phyloP scores from a whole-genome alignment of 2,329 filamentous ascomycete genomes.

The Grosmannia huntii region DNA sequence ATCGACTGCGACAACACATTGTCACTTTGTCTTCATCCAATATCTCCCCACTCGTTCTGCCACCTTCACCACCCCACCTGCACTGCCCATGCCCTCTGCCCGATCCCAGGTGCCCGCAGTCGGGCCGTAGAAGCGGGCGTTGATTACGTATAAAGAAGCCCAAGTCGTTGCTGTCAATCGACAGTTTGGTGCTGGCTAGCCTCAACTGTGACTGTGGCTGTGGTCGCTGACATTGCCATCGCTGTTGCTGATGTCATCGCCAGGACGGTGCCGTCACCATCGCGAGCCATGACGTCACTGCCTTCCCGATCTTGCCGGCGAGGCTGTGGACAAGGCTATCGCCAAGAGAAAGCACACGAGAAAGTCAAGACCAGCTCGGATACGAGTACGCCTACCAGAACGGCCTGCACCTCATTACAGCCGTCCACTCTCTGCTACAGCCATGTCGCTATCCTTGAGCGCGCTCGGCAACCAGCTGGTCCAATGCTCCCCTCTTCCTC shows the following conservation, averaged over 20 bases:
- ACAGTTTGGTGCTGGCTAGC: slow-evolving; percentile 31
- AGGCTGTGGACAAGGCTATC: neutral
- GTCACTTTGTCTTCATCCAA: too few relatives aligned
- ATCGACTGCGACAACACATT: slow-evolving; percentile 12
- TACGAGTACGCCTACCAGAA: neutral
- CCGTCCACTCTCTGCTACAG: neutral
- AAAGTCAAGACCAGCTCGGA: neutral
- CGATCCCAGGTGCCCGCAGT: slow-evolving; percentile 30
- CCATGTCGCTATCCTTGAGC: too few relatives aligned
- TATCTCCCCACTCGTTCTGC: too few relatives aligned
- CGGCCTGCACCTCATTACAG: neutral
- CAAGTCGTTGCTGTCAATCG: slow-evolving; percentile 35
- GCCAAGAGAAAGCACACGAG: neutral
- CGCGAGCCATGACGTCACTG: neutral
- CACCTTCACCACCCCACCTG: slow-evolving; percentile 15
- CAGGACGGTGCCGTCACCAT: neutral
- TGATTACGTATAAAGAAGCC: slow-evolving; percentile 36
- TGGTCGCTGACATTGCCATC: neutral
- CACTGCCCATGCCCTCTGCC: slow-evolving; percentile 23
- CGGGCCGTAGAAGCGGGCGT: slow-evolving; percentile 35
- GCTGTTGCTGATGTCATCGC: neutral
- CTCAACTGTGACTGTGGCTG: slow-evolving; percentile 14
- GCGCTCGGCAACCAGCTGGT: too few relatives aligned
- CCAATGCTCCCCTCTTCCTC: too few relatives aligned
- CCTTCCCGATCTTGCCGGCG: neutral